Conservation (phyloP, 805 yeast genomes). For the Clavispora asparagi region DNA sequence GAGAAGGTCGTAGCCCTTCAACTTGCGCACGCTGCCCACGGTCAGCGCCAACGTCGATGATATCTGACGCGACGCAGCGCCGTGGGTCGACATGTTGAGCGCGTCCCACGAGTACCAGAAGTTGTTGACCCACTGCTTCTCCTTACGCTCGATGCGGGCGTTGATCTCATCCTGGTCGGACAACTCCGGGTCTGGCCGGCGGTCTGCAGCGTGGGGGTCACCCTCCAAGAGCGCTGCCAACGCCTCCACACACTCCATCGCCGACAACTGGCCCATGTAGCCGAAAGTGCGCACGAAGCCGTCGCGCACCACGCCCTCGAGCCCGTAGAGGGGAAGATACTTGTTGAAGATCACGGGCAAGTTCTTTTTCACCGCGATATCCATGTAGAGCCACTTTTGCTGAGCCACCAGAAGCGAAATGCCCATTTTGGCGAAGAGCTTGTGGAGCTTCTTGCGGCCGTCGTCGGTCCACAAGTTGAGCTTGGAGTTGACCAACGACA, state of each 20-base stretch:
- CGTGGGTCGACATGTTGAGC: slow-evolving; percentile 28
- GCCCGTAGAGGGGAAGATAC: slow-evolving; percentile 69
- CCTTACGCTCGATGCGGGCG: slow-evolving; percentile 36
- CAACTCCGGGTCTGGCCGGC: slow-evolving; percentile 7
- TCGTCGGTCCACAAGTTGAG: slow-evolving; percentile 86
- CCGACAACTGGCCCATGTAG: slow-evolving; percentile 78
- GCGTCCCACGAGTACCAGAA: slow-evolving; percentile 62
- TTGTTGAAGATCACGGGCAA: slow-evolving; percentile 63
- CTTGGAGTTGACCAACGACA: slow-evolving; percentile 87
- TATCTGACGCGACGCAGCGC: slow-evolving; percentile 10
- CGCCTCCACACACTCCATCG: slow-evolving; percentile 90
- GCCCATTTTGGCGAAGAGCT: slow-evolving; percentile 95
- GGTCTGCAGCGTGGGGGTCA: slow-evolving; percentile 10
- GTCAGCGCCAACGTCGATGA: slow-evolving; percentile 12
- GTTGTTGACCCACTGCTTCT: slow-evolving; percentile 68
- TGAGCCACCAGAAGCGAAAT: slow-evolving; percentile 82
- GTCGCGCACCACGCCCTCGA: slow-evolving; percentile 76
- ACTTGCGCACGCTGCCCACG: slow-evolving; percentile 18
- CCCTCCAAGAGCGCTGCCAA: slow-evolving; percentile 74
- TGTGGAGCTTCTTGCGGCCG: slow-evolving; percentile 80
- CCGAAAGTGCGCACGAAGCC: slow-evolving; percentile 89
- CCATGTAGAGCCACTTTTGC: slow-evolving; percentile 91
- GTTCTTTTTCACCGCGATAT: slow-evolving; percentile 68
- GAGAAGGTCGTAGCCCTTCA: slow-evolving; percentile 48
- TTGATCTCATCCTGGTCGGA: slow-evolving; percentile 21